Base-by-base conservation (phyloP, 768 basidiomycete species). In the Boletellus emodensis region DNA sequence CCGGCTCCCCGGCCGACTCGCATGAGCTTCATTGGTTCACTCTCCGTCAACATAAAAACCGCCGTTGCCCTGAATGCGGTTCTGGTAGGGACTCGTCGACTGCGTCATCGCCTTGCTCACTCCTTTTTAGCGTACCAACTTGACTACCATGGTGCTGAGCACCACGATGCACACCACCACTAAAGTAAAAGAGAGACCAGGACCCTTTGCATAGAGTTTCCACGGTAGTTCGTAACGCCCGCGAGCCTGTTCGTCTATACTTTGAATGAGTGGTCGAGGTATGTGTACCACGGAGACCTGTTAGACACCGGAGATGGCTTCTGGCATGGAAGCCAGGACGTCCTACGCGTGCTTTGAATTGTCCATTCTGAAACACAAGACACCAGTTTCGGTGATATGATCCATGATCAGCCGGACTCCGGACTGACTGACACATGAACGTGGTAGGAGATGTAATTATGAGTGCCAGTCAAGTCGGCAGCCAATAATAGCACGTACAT, bases 31-130 rank as follows among this genome's bases (percentile, higher is more conserved):
- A 84, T 61, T 97, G 94, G 94, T 83, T 93, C 68, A 79, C 65
- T 53, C 56, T 89, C 60, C 76, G 70, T 52, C 77, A 81, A 60
- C 77, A 86, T 61, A 82, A 84, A 69, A 75, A 78, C 57, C 75
- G 77, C 55, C 87, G 94, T 66, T 97, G 94, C 83, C 76, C 81
- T 12, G 94, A 97, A 72, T 97, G 94, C 59, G 94, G 94, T 60
- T 93, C 87, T 49, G 90, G 93, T 94, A 63, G 44, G 84, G 72
- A 26, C 42, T 44, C 26, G 13, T 40, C 13, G 28, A 36, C 40
- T 1, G n/a, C 44, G 18, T 39, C 8, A 20, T 24, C 24, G 4
- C 15, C 24, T 20, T 41, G 13, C 52, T 54, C 40, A 68, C 14
- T 10, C 52, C 40, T 20, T 48, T 36, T 12, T 59, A 93, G 90